phyloP scores from a whole-genome alignment of 139 green algal species.

The Microglena sp. region DNA sequence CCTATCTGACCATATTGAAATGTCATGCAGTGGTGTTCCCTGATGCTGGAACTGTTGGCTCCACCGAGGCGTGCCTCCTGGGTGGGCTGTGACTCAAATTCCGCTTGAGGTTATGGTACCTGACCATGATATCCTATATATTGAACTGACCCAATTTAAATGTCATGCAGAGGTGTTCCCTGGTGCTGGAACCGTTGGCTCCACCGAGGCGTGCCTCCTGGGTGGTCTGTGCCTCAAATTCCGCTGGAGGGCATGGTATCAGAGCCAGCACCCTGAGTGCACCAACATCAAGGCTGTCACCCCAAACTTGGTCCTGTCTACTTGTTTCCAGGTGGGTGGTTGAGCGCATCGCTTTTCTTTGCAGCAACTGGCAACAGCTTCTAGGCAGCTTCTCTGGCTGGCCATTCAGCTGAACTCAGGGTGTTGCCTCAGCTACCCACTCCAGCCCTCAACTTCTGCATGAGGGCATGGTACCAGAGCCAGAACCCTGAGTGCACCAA shows the following conservation, averaged over 20 bases:
- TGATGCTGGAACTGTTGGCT: not conserved
- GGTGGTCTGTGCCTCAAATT: constrained; percentile 8
- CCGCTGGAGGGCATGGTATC: constrained; percentile 3
- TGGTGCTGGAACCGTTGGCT: constrained; percentile 1
- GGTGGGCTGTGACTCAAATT: constrained; percentile 7
- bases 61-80: constrained; percentile 3
- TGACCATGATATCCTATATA: no score
- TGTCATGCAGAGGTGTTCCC: constrained; percentile 2
- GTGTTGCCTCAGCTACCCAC: no score
- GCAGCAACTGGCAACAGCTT: not conserved
- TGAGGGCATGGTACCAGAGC: no score
- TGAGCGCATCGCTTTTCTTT: not conserved
- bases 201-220: constrained; percentile 3
- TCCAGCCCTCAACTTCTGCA: no score
- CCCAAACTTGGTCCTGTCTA: constrained; percentile 3
- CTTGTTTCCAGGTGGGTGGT: constrained; percentile 3
- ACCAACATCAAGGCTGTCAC: not conserved
- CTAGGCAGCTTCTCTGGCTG: no score
- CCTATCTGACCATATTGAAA: no score
- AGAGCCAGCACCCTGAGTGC: not conserved
- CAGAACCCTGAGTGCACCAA: no score
- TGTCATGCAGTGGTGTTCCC: constrained; percentile 1
- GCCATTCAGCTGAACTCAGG: no score
- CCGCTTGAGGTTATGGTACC: constrained; percentile 1
- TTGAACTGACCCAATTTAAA: no score